phyloP scores from a whole-genome alignment of 2,329 filamentous ascomycete genomes.

The Phaeoacremonium minimum region DNA sequence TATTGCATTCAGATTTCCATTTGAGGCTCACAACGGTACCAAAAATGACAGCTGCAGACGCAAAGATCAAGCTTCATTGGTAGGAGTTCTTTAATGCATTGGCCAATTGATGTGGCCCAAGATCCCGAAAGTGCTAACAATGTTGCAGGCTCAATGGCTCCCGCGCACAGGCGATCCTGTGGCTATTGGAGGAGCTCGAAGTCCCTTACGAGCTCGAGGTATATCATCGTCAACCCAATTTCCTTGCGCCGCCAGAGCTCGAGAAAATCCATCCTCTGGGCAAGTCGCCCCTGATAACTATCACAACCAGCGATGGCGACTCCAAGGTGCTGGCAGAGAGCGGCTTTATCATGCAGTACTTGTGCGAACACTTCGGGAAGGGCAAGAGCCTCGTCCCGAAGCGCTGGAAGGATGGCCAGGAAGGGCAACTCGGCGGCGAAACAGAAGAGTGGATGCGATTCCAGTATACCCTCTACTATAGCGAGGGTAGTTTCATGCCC shows the following conservation, averaged over 20 bases:
- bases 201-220: constrained; percentile 75
- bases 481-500: constrained; percentile 79
- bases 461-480: constrained; percentile 75
- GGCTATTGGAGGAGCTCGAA: constrained; percentile 80
- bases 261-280: constrained; percentile 79
- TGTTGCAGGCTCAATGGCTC: constrained; percentile 73
- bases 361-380: constrained; percentile 59
- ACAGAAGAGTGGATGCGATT: constrained; percentile 57
- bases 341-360: constrained; percentile 75
- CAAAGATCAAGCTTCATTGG: constrained; percentile 15
- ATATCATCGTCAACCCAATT: constrained; percentile 60
- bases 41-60: constrained; percentile 8
- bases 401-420: constrained; percentile 53
- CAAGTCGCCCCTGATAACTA: constrained; percentile 75
- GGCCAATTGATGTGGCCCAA: neutral
- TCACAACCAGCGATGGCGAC: constrained; percentile 39
- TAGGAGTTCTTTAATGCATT: constrained; percentile 1
- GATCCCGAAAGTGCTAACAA: neutral
- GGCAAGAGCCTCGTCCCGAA: constrained; percentile 44
- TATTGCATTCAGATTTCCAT: neutral
- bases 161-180: constrained; percentile 76
- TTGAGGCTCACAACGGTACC: neutral
- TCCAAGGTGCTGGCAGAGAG: constrained; percentile 71
- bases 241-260: constrained; percentile 71
- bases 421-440: constrained; percentile 54